Evolutionary conservation across 179 eudicot genomes (phyloP), one percentile per base, ranked within the genome.

Genomic region (Patellifolia procumbens): DNA sequence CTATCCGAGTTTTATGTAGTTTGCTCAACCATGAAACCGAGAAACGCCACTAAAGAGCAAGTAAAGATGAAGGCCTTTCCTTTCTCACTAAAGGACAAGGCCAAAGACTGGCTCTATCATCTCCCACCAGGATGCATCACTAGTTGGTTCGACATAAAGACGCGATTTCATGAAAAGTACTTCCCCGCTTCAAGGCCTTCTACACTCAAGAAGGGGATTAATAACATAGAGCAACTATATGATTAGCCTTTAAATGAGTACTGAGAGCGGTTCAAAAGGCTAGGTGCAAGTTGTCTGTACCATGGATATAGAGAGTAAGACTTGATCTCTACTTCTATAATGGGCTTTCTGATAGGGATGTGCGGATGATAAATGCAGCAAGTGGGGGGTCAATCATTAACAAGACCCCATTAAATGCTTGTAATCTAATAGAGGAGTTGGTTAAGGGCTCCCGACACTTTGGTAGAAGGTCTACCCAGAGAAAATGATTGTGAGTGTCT

Each of bases 31-130:
- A 43, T 45, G 16, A 55, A 55, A 26, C 22, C 60, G 8, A 20
- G 24, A 3, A 55, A 3, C 2, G 60, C 22, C 3, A n/a, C 22
- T 55, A 51, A 72, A 10, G 75, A 72, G 17, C 65, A 72, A 34
- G 20, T 56, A 2, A 37, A 31, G 2, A 9, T 72, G n/a, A 55
- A 65, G 35, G 80, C 74, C 7, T 77, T 77, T 60, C 68, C 80
- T 10, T 68, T 77, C 8, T 39, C 74, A 0, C 31, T 69, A 17
- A 28, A 56, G 3, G 75, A 69, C n/a, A 0, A 15, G 1, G 58
- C 80, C 1, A 77, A 70, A 5, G 71, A 70, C 32, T 61, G 75
- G 70, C 15, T 77, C 1, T 77, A 70, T n/a, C 70, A 77, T 19
- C 35, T 77, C 24, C 70, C 75, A 2, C 39, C 80, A 0, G 49